A percentile compares a stretch with the other conserved stretches of the same genome.
phyloP scores from a whole-genome alignment of 139 green algal genomes.

The Haematococcus lacustris region DNA sequence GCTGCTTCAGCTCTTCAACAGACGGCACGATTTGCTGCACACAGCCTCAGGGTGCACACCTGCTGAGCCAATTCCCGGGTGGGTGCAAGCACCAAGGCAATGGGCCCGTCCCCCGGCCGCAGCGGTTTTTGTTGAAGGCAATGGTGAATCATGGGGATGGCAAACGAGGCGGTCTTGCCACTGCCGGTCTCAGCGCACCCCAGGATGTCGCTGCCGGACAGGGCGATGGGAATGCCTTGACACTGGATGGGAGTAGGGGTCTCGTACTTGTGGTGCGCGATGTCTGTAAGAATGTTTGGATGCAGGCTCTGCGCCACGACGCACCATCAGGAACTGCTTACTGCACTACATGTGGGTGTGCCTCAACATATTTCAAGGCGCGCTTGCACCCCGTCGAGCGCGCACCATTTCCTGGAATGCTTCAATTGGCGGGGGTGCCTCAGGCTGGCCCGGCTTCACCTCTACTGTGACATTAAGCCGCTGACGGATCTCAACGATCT shows the following conservation, averaged over 20 bases:
- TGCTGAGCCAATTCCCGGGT: constrained; percentile 98
- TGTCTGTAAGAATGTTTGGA: constrained; percentile 69
- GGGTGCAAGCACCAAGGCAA: constrained; percentile 95
- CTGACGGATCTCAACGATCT: constrained; percentile 58
- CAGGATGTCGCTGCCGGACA: constrained; percentile 76
- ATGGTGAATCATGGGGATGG: constrained; percentile 86
- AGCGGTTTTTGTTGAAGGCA: constrained; percentile 58
- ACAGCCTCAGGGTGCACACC: constrained; percentile 45
- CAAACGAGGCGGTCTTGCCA: constrained; percentile 79
- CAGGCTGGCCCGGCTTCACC: constrained; percentile 26
- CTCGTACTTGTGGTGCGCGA: constrained; percentile 74
- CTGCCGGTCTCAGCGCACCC: constrained; percentile 88
- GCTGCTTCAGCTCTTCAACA: neutral
- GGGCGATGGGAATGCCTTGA: constrained; percentile 76
- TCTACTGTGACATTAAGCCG: constrained; percentile 65
- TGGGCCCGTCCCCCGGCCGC: constrained; percentile 69
- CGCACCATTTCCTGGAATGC: constrained; percentile 73
- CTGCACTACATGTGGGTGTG: no score
- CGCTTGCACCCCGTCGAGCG: neutral
- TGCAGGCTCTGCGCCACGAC: constrained; percentile 57
- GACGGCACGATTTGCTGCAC: neutral
- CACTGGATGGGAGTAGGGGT: constrained; percentile 84
- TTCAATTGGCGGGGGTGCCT: constrained; percentile 50
- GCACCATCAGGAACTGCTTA: no score
- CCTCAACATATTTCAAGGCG: no score